Evolutionary conservation across 2,329 filamentous ascomycete species (phyloP).

Genomic region (Apiospora marii): DNA sequence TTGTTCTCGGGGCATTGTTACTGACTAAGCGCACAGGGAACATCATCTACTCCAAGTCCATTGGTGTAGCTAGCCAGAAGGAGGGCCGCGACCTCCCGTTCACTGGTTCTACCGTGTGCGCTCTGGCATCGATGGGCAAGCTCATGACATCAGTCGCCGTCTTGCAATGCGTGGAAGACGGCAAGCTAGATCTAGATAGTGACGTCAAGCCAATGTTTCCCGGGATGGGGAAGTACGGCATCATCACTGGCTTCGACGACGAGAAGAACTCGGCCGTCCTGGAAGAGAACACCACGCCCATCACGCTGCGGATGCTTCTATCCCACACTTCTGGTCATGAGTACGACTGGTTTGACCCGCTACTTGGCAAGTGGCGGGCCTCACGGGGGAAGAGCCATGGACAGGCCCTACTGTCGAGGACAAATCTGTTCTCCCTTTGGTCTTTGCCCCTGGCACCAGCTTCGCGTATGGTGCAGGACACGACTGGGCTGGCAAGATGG

Average conservation of each 20-base stretch:
- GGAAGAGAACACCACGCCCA: conserved; percentile 42
- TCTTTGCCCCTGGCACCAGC: conserved; percentile 32
- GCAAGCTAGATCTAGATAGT: conserved; percentile 53
- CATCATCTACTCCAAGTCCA: conserved; percentile 34
- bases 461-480: conserved; percentile 34
- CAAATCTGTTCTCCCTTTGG: conserved; percentile 33
- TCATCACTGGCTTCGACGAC: conserved; percentile 56
- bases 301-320: conserved; percentile 60
- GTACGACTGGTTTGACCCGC: conserved; percentile 52
- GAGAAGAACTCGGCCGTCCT: conserved; percentile 48
- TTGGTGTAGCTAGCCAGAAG: conserved; percentile 34
- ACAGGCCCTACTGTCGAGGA: conserved; percentile 33
- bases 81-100: conserved; percentile 35
- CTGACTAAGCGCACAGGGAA: conserved; percentile 29
- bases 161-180: conserved; percentile 63
- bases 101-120: conserved; percentile 34
- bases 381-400: conserved; percentile 36
- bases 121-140: conserved; percentile 46
- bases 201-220: conserved; percentile 55
- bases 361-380: conserved; percentile 39
- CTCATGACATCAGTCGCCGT: conserved; percentile 60
- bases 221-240: conserved; percentile 54
- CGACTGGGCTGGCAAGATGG: conserved; percentile 35
- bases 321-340: conserved; percentile 57
- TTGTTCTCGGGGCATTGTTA: too few relatives aligned